These are phyloP conservation scores for Daldinia sp. DNA, from an alignment of 2,329 filamentous ascomycete species.

Conservation along the genomic window DNA sequence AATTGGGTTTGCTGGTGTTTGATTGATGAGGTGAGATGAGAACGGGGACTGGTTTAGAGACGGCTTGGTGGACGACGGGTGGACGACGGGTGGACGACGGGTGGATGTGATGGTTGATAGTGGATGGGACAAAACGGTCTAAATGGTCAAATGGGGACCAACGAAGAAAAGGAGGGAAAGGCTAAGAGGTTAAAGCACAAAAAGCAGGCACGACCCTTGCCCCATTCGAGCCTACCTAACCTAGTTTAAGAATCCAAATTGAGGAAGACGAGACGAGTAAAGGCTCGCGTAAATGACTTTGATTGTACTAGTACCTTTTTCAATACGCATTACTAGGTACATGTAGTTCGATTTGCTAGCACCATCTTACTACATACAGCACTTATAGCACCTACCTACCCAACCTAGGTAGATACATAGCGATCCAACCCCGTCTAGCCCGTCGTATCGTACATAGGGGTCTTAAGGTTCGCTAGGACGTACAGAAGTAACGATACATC, in stretches of 20 bases:
- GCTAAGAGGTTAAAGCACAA: slow-evolving; percentile 19
- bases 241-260: slow-evolving; percentile 22
- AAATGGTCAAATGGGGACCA: too few species aligned
- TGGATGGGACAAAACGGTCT: background rate
- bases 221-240: background rate
- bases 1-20: slow-evolving; percentile 18
- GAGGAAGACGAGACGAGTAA: slow-evolving; percentile 28
- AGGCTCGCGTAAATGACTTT: slow-evolving; percentile 23
- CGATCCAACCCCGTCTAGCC: too few species aligned
- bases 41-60: too few species aligned
- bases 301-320: slow-evolving; percentile 16
- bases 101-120: background rate
- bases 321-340: slow-evolving; percentile 6
- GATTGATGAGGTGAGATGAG: slow-evolving; percentile 12
- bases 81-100: background rate
- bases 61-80: background rate
- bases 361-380: background rate
- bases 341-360: background rate
- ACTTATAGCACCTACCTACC: slow-evolving; percentile 4
- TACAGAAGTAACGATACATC: background rate
- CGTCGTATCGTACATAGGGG: background rate
- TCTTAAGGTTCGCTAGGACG: background rate
- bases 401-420: too few species aligned
- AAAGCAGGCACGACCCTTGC: background rate
- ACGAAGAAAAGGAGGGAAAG: slow-evolving; percentile 18